Conservation (phyloP, 257 asterid species). For the Primulina huaijiensis region DNA sequence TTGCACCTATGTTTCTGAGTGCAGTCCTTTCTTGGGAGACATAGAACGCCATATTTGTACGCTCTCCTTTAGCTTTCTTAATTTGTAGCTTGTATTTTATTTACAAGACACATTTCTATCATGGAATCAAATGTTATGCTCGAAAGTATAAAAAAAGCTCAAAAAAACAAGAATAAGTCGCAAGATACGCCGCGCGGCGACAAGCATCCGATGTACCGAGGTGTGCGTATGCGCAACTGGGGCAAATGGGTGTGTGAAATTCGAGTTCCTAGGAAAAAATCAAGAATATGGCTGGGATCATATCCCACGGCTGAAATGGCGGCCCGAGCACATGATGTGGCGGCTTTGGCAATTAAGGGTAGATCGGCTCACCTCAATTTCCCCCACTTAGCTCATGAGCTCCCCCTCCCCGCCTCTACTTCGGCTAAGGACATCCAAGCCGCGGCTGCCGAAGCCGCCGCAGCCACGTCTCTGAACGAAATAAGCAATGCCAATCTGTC, state of each 20-base stretch:
- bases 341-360: constrained; percentile 85
- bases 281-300: constrained; percentile 93
- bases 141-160: not conserved
- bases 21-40: no score
- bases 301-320: constrained; percentile 94
- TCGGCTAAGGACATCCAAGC: constrained; percentile 82
- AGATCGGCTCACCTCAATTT: constrained; percentile 73
- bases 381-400: constrained; percentile 58
- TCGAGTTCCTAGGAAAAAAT: constrained; percentile 82
- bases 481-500: constrained; percentile 15
- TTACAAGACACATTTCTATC: not conserved
- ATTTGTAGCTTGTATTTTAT: no score
- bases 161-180: constrained; percentile 31
- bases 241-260: constrained; percentile 95
- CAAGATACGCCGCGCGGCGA: constrained; percentile 31
- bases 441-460: constrained; percentile 78
- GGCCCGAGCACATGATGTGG: constrained; percentile 98
- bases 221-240: constrained; percentile 86
- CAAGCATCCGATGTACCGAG: constrained; percentile 62
- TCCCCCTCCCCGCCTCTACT: constrained; percentile 68
- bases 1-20: not conserved
- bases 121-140: not conserved
- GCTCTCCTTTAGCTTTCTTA: not conserved
- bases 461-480: constrained; percentile 34
- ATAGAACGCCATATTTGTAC: no score